Evolutionary conservation across 73 alveolate species (phyloP).

Genomic region (Durusdinium trenchii): DNA sequence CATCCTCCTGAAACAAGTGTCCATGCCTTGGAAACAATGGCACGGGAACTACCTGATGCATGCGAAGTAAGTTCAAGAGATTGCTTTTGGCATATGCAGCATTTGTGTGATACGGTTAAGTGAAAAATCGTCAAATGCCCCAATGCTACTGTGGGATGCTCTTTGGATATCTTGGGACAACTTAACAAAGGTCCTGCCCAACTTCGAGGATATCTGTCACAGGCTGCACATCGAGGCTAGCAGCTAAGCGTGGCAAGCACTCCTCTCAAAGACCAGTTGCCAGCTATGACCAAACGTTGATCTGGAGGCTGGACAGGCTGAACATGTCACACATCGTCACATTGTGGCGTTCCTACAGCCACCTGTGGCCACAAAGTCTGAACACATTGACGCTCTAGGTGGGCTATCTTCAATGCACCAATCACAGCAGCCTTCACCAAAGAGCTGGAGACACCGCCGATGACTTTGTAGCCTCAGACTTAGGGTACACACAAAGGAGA

Average conservation of each 20-base stretch:
- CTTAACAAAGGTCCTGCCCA: constrained; percentile 62
- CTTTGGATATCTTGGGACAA: too few relatives aligned
- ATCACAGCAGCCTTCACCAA: constrained; percentile 41
- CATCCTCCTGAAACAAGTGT: constrained; percentile 70
- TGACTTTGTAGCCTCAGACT: constrained; percentile 53
- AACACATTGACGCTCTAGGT: too few relatives aligned
- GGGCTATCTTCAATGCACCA: too few relatives aligned
- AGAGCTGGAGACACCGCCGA: constrained; percentile 78
- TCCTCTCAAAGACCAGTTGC: constrained; percentile 92
- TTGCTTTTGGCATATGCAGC: too few relatives aligned
- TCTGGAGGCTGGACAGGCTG: background rate
- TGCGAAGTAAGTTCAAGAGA: background rate
- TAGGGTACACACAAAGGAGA: background rate
- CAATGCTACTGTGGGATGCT: too few relatives aligned
- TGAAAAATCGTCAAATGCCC: too few relatives aligned
- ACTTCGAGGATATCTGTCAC: constrained; percentile 97
- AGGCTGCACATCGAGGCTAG: constrained; percentile 97
- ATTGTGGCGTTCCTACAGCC: too few relatives aligned
- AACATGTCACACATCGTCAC: background rate
- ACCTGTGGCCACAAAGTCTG: too few relatives aligned
- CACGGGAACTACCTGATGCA: background rate
- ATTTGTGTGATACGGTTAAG: too few relatives aligned
- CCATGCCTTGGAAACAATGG: background rate
- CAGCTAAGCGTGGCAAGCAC: constrained; percentile 98
- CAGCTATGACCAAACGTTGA: background rate